Base-by-base conservation (phyloP, 345 rosid genomes). In the rapeseed (Brassica napus) region DNA sequence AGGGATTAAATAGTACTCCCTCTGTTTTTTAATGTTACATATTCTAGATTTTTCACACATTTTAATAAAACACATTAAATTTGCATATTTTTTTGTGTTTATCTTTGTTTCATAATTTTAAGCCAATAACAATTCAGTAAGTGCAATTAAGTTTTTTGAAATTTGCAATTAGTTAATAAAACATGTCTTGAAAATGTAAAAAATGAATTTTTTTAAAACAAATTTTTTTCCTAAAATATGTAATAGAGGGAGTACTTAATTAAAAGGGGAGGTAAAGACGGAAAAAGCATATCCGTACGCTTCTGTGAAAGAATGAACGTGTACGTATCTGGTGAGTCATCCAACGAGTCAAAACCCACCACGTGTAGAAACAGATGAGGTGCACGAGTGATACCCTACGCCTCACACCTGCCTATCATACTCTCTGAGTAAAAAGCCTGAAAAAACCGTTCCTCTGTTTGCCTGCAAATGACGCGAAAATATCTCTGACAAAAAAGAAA, bases 391-490 rank as follows among this genome's bases (percentile, higher is more conserved):
- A 12, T 75, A 75, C 77, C 68, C 83, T 71, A 47, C 65, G 4
- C 83, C 77, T 65, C 76, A 69, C 80, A 75, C 62, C 80, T 71
- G 58, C 37, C 73, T 65, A 80, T 70, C 62, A 76, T 70, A 63
- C 34, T 57, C 83, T 69, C 83, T 28, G 10, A 64, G 64, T 10
- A 52, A 75, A 42, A 30, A 34, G 0, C 24, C 12, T 34, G 73
- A 68, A 81, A 47, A 54, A 83, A 77, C 87, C 83, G 83, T 78
- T 80, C 70, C 80, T 62, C 82, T 73, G 84, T 72, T 83, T 26
- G 88, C 93, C 91, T 86, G 87, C 88, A 79, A 78, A 73, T 79
- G 83, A 88, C 87, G 87, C 96, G 78, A 37, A 37, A 37, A 37
- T 37, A 37, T 39, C 47, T 39, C 47, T 39, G 47, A 39, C 12